phyloP scores from a whole-genome alignment of 768 basidiomycete species.

The Pluteus cervinus region DNA sequence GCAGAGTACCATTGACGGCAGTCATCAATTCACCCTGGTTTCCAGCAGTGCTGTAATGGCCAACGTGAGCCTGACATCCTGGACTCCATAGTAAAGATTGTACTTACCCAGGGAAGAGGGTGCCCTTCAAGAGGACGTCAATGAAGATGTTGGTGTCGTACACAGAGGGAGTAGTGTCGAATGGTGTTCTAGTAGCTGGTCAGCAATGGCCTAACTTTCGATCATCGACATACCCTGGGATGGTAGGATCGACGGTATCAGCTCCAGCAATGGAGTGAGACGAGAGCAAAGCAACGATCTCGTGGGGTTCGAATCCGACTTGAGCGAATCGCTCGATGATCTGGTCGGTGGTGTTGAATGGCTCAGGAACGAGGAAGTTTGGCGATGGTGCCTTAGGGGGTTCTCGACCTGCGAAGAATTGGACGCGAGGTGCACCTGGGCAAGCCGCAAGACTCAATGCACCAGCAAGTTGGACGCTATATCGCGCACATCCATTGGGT shows the following conservation, averaged over 20 bases:
- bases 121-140: slow-evolving; percentile 39
- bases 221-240: slow-evolving; percentile 24
- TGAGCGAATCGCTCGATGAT: slow-evolving; percentile 29
- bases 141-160: slow-evolving; percentile 43
- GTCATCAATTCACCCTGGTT: slow-evolving; percentile 34
- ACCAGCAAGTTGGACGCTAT: slow-evolving; percentile 39
- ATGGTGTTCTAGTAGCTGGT: slow-evolving; percentile 26
- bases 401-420: slow-evolving; percentile 33
- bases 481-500: too few relatives aligned
- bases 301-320: slow-evolving; percentile 27
- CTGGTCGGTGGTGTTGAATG: slow-evolving; percentile 21
- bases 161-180: slow-evolving; percentile 37
- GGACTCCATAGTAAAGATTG: slow-evolving; percentile 8
- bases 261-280: slow-evolving; percentile 22
- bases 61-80: slow-evolving; percentile 10
- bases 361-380: slow-evolving; percentile 21
- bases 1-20: slow-evolving; percentile 34
- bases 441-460: slow-evolving; percentile 37
- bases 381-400: slow-evolving; percentile 25
- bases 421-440: slow-evolving; percentile 36
- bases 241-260: slow-evolving; percentile 26
- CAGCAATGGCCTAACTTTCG: slow-evolving; percentile 16
- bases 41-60: slow-evolving; percentile 26
- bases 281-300: slow-evolving; percentile 32
- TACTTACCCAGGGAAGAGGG: slow-evolving; percentile 31